Percentiles rank a stretch among this genome's conserved stretches.
Evolutionary conservation across 2,329 filamentous ascomycete genomes (phyloP).

Genomic region (Sodiomyces alkalinus): DNA sequence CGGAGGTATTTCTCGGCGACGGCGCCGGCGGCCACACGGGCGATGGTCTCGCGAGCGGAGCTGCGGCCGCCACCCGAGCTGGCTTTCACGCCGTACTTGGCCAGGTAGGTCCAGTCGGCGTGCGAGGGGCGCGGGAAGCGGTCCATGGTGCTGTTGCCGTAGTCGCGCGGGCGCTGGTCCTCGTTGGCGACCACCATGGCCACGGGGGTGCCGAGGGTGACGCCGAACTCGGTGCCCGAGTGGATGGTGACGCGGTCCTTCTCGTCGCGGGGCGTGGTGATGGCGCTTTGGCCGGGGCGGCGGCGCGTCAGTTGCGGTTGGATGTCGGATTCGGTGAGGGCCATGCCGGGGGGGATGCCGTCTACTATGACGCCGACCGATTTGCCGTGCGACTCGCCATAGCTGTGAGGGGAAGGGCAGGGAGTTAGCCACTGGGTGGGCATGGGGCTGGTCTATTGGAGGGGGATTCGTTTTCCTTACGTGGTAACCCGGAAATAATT

Average conservation of each 20-base stretch:
- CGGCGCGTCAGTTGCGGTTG: conserved; percentile 90
- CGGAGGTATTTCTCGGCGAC: conserved; percentile 87
- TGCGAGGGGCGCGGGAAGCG: conserved; percentile 81
- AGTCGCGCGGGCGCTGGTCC: conserved; percentile 86
- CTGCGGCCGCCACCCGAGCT: conserved; percentile 70
- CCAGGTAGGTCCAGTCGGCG: conserved; percentile 92
- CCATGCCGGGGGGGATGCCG: conserved; percentile 75
- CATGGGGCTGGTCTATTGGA: conserved; percentile 2
- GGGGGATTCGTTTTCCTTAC: conserved; percentile 29
- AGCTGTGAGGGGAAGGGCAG: conserved; percentile 19
- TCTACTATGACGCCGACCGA: conserved; percentile 93
- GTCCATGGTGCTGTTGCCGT: conserved; percentile 81
- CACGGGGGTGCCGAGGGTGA: conserved; percentile 85
- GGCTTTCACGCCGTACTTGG: conserved; percentile 93
- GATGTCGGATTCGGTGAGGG: conserved; percentile 73
- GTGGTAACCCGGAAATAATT: conserved; percentile 70
- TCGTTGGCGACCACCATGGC: conserved; percentile 78
- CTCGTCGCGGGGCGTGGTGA: conserved; percentile 87
- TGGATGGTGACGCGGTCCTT: conserved; percentile 86
- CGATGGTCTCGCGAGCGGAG: conserved; percentile 90
- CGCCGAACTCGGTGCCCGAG: conserved; percentile 78
- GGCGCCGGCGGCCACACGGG: conserved; percentile 77
- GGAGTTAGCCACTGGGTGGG: too few species aligned
- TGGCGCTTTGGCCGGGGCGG: conserved; percentile 73
- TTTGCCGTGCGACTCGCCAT: conserved; percentile 64